These are phyloP conservation scores for Pythium rhizo-oryzae DNA, from an alignment of 352 stramenopile genomes.

Conservation along the genomic window DNA sequence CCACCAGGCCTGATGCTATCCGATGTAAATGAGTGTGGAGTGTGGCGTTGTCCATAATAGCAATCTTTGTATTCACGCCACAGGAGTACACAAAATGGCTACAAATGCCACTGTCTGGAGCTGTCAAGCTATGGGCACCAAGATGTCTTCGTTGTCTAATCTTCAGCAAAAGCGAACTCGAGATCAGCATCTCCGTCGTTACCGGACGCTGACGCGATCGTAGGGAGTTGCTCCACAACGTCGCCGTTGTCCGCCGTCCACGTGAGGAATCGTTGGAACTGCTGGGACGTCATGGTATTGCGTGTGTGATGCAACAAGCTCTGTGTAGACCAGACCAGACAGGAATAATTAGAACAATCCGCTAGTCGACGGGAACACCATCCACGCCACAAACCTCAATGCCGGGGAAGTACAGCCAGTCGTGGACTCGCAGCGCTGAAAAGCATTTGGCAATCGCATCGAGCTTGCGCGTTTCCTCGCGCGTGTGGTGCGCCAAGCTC, in stretches of 20 bases:
- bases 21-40: not conserved
- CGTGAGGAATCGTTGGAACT: conserved; percentile 84
- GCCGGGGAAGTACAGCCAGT: conserved; percentile 86
- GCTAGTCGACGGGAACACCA: not conserved
- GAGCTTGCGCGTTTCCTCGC: conserved; percentile 73
- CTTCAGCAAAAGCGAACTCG: conserved; percentile 81
- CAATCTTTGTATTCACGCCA: conserved; percentile 16
- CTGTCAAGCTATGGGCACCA: not conserved
- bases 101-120: not conserved
- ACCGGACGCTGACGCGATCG: conserved; percentile 26
- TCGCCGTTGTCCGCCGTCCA: conserved; percentile 77
- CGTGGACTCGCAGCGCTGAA: conserved; percentile 73
- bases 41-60: conserved; percentile 1
- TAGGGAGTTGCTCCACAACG: conserved; percentile 75
- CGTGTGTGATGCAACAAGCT: conserved; percentile 74
- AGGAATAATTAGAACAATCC: not conserved
- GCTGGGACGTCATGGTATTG: conserved; percentile 77
- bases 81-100: not conserved
- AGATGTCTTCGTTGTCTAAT: conserved; percentile 33
- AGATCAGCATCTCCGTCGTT: conserved; percentile 50
- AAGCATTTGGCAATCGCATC: conserved; percentile 89
- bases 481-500: conserved; percentile 44
- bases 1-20: not conserved
- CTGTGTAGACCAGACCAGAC: conserved; percentile 27
- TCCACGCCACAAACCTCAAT: conserved; percentile 59